Base-by-base conservation (phyloP, 805 yeast species). In the Metschnikowia vanudenii region DNA sequence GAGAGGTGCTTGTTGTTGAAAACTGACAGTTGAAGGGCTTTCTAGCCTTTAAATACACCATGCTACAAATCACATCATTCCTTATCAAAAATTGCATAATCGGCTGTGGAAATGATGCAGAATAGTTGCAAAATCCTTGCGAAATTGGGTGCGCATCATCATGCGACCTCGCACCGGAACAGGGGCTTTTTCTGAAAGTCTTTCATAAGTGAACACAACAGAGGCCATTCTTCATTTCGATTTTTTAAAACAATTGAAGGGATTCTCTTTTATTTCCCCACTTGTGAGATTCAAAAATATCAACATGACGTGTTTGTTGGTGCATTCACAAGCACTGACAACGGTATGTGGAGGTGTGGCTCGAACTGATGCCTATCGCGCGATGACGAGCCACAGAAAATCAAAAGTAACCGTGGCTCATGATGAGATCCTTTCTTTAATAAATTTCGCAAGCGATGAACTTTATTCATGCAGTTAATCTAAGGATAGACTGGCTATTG, bases 121-220 rank as follows among this genome's bases (percentile, higher is more conserved):
- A 30, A n/a, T 30, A 30, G 29, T 24, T 41, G 38, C 44, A 33
- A 41, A 33, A 26, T 12, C 10, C 16, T 14, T 4, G 34, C 20
- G 12, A 34, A 31, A 16, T 34, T 16, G 16, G 36, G 34, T 22
- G 26, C 37, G 44, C 38, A n/a, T n/a, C 28, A 7, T 24, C n/a
- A n/a, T 24, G 37, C 38, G 18, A 34, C 44, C 38, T 33, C 43
- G 26, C 37, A 28, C 31, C 14, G 29, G 17, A 35, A 20, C n/a
- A 13, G 17, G 16, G 19, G 9, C 28, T 26, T 26, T 26, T 4
- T 22, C 24, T 3, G 5, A 26, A 26, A 7, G 12, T 12, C 3
- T 26, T 26, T 26, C 28, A 26, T 26, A 3, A 26, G 3, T 8
- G 11, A 26, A 10, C 24, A 26, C 9, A 26, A 26, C 28, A 26